phyloP scores from a whole-genome alignment of 192 early-diverging fungal species.

The Coemansia sp. region DNA sequence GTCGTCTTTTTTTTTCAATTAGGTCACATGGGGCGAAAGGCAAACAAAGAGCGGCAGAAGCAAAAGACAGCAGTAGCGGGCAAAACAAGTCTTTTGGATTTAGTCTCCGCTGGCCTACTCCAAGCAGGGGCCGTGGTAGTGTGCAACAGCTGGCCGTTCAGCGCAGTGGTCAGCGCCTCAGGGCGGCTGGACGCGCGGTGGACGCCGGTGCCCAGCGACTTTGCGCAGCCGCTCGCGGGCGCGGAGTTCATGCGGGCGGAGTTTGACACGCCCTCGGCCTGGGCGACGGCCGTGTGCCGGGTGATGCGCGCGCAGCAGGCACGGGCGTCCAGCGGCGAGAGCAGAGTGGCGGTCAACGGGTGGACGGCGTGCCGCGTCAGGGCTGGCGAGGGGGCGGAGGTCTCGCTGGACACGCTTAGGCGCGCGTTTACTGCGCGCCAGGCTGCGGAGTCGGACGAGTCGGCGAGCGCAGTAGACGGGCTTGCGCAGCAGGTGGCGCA shows the following conservation, averaged over 20 bases:
- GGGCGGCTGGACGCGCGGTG: conserved; percentile 45
- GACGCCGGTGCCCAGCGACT: conserved; percentile 30
- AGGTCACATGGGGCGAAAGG: conserved; percentile 13
- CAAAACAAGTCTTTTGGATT: conserved; percentile 8
- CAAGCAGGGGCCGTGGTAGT: conserved; percentile 26
- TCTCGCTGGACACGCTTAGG: conserved; percentile 39
- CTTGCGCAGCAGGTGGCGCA: conserved; percentile 43
- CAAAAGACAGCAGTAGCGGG: neutral
- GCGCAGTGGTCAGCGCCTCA: conserved; percentile 29
- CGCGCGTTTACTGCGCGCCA: conserved; percentile 29
- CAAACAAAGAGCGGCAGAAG: conserved; percentile 16
- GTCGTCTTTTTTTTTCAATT: neutral
- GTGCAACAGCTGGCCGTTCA: conserved; percentile 58
- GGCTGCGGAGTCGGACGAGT: neutral
- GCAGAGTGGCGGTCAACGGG: conserved; percentile 66
- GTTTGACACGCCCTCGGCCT: conserved; percentile 68
- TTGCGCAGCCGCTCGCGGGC: conserved; percentile 24
- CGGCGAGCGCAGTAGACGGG: conserved; percentile 33
- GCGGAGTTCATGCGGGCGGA: conserved; percentile 46
- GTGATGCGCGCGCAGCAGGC: conserved; percentile 51
- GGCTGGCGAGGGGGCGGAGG: conserved; percentile 22
- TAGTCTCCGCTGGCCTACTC: conserved; percentile 43
- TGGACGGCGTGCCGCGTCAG: conserved; percentile 67
- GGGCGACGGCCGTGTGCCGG: conserved; percentile 66
- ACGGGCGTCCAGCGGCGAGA: conserved; percentile 20